Evolutionary conservation across 495 filamentous ascomycete genomes (phyloP).

Genomic region (Alectoria sarmentosa): DNA sequence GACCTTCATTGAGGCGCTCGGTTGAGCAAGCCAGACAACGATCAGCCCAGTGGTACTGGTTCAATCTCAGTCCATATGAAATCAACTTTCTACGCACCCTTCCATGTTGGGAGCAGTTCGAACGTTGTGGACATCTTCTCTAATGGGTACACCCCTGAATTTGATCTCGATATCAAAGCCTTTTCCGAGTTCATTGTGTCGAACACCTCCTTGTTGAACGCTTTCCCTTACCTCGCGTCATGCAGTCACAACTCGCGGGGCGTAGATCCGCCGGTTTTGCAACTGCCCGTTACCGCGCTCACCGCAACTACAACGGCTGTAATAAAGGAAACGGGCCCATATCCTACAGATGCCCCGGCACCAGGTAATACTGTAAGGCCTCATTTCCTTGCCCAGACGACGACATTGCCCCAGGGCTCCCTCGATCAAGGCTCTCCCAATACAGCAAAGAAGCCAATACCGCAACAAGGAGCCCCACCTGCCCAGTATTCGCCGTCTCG

Average conservation of each 20-base stretch:
- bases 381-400: neutral
- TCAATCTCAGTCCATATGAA: neutral
- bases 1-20: no score
- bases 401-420: neutral
- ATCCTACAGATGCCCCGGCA: neutral
- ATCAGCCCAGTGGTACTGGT: neutral
- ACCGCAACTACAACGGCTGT: neutral
- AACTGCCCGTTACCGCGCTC: neutral
- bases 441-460: neutral
- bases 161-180: neutral
- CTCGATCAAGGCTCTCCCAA: neutral
- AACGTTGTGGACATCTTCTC: no score
- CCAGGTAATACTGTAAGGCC: neutral
- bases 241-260: neutral
- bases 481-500: no score
- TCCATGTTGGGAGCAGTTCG: neutral
- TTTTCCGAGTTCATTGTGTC: neutral
- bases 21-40: no score
- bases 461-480: neutral
- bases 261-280: neutral
- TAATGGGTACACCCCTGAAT: no score
- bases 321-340: neutral
- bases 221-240: neutral
- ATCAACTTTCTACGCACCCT: constrained; percentile 3
- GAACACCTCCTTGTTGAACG: neutral